phyloP scores from a whole-genome alignment of 2,329 filamentous ascomycete genomes.

The Fusarium haematococcum region DNA sequence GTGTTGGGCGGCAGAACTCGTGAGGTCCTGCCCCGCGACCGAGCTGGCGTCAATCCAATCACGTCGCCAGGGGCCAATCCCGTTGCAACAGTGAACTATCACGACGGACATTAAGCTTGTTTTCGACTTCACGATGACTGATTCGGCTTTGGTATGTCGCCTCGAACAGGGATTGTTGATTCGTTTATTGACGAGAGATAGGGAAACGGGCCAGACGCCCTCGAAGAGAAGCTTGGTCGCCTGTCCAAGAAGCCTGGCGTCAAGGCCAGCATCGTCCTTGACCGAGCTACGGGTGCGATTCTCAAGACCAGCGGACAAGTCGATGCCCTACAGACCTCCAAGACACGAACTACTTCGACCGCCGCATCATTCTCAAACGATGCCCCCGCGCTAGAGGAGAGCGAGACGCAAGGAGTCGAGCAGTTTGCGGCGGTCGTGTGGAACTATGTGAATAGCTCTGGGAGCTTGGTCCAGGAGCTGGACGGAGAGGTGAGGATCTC shows the following conservation, averaged over 20 bases:
- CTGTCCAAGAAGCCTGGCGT: slow-evolving; percentile 83
- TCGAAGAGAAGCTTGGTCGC: slow-evolving; percentile 74
- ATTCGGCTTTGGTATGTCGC: slow-evolving; percentile 38
- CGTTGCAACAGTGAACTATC: slow-evolving; percentile 21
- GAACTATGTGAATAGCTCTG: slow-evolving; percentile 78
- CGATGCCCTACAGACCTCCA: slow-evolving; percentile 62
- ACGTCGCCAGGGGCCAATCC: slow-evolving; percentile 13
- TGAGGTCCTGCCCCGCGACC: slow-evolving; percentile 29
- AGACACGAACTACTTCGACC: slow-evolving; percentile 51
- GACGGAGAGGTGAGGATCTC: slow-evolving; percentile 71
- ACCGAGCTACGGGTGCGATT: slow-evolving; percentile 77
- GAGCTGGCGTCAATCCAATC: slow-evolving; percentile 23
- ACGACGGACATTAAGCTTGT: slow-evolving; percentile 8
- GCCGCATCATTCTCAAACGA: slow-evolving; percentile 61
- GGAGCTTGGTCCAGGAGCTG: slow-evolving; percentile 76
- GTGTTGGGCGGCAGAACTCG: slow-evolving; percentile 57
- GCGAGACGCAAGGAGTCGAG: slow-evolving; percentile 71
- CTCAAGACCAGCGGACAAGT: slow-evolving; percentile 80
- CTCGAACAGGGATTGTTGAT: background rate
- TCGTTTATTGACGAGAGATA: slow-evolving; percentile 38
- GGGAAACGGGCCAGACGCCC: slow-evolving; percentile 67
- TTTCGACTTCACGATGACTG: slow-evolving; percentile 37
- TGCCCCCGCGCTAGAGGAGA: slow-evolving; percentile 55
- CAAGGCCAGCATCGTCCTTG: slow-evolving; percentile 80
- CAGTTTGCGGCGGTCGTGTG: slow-evolving; percentile 82